Base-by-base conservation (phyloP, 2,329 filamentous ascomycete species). In the Alternaria triticina region DNA sequence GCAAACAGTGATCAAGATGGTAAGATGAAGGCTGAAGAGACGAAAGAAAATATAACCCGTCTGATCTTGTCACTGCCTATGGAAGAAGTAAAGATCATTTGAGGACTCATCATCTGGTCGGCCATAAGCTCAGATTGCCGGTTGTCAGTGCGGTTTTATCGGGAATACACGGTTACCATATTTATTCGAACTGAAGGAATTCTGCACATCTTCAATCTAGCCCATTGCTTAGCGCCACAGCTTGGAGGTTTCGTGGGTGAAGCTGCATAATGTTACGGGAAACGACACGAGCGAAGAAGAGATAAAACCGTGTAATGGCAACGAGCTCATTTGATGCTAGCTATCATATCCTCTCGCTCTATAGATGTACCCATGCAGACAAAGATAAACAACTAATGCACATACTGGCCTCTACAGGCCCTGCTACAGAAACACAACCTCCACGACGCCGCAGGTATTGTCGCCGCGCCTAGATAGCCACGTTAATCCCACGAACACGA, bases 401-500 rank as follows among this genome's bases (percentile, higher is more conserved):
- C 15, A n/a, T 40, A 40, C 33, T 17, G 4, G 33, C 33, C 33
- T 17, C 33, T 30, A 7, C 15, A 13, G 12, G 4, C 10, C 6
- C 7, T 2, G 28, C 25, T 20, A 36, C 3, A 36, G 3, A 15
- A 36, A 2, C 11, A 8, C 2, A 15, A n/a, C 5, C 2, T 20
- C 12, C 20, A n/a, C 13, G 1, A 23, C 6, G 23, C 25, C 47
- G 33, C 33, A n/a, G 15, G 7, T n/a, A 36, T 10, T 1, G 9
- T 25, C 6, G 1, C 6, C 3, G 3, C 17, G 4, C 45, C 56
- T 58, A 58, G 1, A 25, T 22, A 27, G 56, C n/a, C 12, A 58
- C 56, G 4, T 52, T 58, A 13, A 52, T 52, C 2, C 56, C 56
- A 8, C 40, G 44, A 5, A 58, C 33, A n/a, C 56, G 56, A 15